These are phyloP conservation scores for Xerophyta viscosa DNA, from an alignment of 106 monocot genomes.

Conservation along the genomic window DNA sequence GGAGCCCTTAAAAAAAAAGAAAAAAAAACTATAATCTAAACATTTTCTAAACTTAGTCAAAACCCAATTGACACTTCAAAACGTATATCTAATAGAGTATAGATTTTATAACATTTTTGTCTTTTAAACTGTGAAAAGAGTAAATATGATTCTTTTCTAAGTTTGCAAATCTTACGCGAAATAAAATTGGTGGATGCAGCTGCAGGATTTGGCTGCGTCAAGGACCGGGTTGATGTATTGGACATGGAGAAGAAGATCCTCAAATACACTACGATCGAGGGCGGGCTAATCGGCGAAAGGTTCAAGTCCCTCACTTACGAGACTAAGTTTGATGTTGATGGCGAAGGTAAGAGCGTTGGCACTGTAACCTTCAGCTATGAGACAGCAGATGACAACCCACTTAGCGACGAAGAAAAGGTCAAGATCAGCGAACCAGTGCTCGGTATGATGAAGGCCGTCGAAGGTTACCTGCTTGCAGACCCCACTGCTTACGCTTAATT, in stretches of 20 bases:
- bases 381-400: constrained; percentile 11
- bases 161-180: too few species aligned
- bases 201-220: constrained; percentile 2
- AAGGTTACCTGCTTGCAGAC: constrained; percentile 16
- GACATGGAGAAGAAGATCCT: constrained; percentile 15
- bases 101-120: not conserved
- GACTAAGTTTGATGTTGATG: not conserved
- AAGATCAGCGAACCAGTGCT: constrained; percentile 1
- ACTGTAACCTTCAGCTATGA: constrained; percentile 20
- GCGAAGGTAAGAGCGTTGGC: not conserved
- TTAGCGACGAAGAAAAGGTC: constrained; percentile 13
- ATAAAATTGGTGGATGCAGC: not conserved
- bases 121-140: not conserved
- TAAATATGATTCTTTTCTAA: not conserved
- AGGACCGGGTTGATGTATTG: constrained; percentile 19
- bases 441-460: constrained; percentile 13
- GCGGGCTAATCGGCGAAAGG: constrained; percentile 19
- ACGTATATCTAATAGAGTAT: too few species aligned
- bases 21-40: too few species aligned
- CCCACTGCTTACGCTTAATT: constrained; percentile 16
- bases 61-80: too few species aligned
- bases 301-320: constrained; percentile 19
- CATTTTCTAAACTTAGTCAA: too few species aligned
- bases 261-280: constrained; percentile 21
- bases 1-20: too few species aligned